These are phyloP conservation scores for Phytophthora foliorum DNA, from an alignment of 352 stramenopile species.

Conservation along the genomic window DNA sequence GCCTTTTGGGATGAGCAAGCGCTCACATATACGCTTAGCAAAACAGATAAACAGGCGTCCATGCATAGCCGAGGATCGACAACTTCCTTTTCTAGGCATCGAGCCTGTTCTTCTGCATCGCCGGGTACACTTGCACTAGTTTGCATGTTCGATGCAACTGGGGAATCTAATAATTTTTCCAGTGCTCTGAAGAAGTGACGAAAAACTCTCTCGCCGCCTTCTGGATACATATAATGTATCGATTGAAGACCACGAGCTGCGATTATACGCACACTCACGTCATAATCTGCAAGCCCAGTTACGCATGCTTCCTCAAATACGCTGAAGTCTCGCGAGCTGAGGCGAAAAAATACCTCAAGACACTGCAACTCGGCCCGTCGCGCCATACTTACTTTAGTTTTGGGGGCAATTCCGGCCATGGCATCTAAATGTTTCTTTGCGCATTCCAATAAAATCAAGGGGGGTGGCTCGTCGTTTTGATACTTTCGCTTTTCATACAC, in stretches of 20 bases:
- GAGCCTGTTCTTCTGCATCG: constrained; percentile 14
- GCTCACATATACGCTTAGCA: constrained; percentile 72
- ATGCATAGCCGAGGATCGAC: constrained; percentile 33
- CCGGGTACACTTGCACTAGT: background rate
- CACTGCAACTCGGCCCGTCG: constrained; percentile 55
- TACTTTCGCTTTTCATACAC: constrained; percentile 68
- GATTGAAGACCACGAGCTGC: constrained; percentile 66
- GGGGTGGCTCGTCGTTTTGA: constrained; percentile 63
- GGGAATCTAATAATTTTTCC: constrained; percentile 33
- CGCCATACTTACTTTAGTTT: constrained; percentile 37
- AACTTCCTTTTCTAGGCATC: constrained; percentile 4
- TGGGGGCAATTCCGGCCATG: constrained; percentile 20
- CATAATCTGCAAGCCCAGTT: constrained; percentile 55
- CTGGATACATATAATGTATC: constrained; percentile 86
- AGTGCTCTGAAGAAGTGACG: constrained; percentile 60
- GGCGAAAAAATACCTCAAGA: constrained; percentile 76
- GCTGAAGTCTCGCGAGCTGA: constrained; percentile 61
- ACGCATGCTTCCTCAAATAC: constrained; percentile 66
- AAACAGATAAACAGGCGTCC: constrained; percentile 55
- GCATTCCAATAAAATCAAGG: constrained; percentile 51
- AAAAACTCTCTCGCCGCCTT: constrained; percentile 68
- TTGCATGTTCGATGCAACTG: constrained; percentile 6
- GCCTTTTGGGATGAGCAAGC: constrained; percentile 69
- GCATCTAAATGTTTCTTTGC: constrained; percentile 48
- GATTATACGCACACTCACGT: constrained; percentile 62